Percentiles rank a stretch among this genome's conserved stretches.
Conservation (phyloP, 2,329 filamentous ascomycete genomes). For the Pseudocercospora ulei region DNA sequence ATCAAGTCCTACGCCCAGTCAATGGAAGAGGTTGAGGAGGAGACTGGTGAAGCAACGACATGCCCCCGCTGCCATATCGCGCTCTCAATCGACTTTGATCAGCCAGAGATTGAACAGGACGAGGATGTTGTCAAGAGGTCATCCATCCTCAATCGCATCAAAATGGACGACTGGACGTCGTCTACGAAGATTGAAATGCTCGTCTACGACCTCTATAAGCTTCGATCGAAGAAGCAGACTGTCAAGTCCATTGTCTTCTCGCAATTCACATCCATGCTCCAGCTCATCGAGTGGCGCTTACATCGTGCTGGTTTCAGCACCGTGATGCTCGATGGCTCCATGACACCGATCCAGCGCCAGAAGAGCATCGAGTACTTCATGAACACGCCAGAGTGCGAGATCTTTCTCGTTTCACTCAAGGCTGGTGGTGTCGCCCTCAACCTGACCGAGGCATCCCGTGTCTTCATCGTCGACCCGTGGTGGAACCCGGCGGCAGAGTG, state of each 20-base stretch:
- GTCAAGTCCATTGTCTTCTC: conserved; percentile 97
- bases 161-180: conserved; percentile 97
- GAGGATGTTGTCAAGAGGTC: conserved; percentile 80
- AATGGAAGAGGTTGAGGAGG: conserved; percentile 58
- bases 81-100: conserved; percentile 82
- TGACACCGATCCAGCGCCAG: conserved; percentile 84
- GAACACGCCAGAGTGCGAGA: conserved; percentile 86
- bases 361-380: conserved; percentile 94
- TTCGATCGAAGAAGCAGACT: conserved; percentile 83
- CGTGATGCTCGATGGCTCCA: conserved; percentile 94
- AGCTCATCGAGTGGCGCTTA: conserved; percentile 92
- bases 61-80: conserved; percentile 89
- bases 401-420: conserved; percentile 91
- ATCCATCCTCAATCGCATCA: conserved; percentile 96
- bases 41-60: conserved; percentile 48
- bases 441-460: conserved; percentile 82
- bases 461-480: conserved; percentile 98
- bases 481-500: conserved; percentile 99
- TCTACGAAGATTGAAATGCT: conserved; percentile 97
- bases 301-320: conserved; percentile 95
- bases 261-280: conserved; percentile 94
- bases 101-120: conserved; percentile 90
- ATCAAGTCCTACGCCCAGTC: conserved; percentile 71
- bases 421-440: conserved; percentile 93
- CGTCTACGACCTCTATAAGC: conserved; percentile 83